Conservation (phyloP, 495 filamentous ascomycete genomes). For the Hyaloscypha finlandica region DNA sequence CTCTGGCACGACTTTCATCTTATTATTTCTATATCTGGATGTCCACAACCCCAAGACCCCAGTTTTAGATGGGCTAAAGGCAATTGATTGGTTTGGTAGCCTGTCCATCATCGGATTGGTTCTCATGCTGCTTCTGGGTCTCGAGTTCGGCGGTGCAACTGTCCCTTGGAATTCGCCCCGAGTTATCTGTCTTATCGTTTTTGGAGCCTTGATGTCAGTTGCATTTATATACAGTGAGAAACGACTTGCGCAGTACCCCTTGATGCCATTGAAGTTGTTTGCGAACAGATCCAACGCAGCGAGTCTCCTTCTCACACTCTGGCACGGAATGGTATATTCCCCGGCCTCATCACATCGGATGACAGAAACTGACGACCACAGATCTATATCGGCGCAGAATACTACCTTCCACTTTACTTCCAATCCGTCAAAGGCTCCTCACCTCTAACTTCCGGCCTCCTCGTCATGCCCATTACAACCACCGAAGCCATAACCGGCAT, state of each 20-base stretch:
- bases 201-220: slow-evolving; percentile 57
- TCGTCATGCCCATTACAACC: slow-evolving; percentile 58
- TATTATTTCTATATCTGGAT: slow-evolving; percentile 59
- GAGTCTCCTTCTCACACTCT: slow-evolving; percentile 50
- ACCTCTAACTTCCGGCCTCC: slow-evolving; percentile 68
- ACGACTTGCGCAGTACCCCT: slow-evolving; percentile 65
- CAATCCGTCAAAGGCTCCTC: slow-evolving; percentile 63
- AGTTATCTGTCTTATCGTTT: slow-evolving; percentile 71
- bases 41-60: slow-evolving; percentile 61
- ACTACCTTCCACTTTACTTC: slow-evolving; percentile 83
- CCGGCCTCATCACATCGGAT: neutral
- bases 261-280: slow-evolving; percentile 70
- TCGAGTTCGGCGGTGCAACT: slow-evolving; percentile 68
- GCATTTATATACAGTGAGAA: slow-evolving; percentile 64
- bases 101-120: slow-evolving; percentile 64
- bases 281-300: slow-evolving; percentile 58
- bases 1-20: slow-evolving; percentile 52
- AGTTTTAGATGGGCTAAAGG: slow-evolving; percentile 48
- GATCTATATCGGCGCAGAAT: slow-evolving; percentile 33
- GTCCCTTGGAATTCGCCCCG: slow-evolving; percentile 59
- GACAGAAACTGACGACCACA: neutral
- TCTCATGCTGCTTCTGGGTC: slow-evolving; percentile 72
- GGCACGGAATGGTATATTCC: slow-evolving; percentile 48
- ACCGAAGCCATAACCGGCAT: slow-evolving; percentile 52
- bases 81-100: slow-evolving; percentile 53